Base-by-base conservation (phyloP, 148 eudicot genomes). In the Chenopodium suecicum region DNA sequence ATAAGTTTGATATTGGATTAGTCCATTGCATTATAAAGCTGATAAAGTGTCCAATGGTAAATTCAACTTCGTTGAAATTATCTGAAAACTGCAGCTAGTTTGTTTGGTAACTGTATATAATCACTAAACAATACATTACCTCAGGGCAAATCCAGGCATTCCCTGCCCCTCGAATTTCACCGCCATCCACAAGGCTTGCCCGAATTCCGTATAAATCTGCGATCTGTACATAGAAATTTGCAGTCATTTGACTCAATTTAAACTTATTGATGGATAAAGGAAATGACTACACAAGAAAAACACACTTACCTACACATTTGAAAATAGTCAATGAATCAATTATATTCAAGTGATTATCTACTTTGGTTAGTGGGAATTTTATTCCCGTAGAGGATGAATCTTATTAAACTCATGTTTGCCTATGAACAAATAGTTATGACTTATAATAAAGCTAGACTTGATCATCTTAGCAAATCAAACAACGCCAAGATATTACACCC, bases 151-250 rank as follows among this genome's bases (percentile, higher is more conserved):
- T 89, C 99, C 99, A 95, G 58, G 97, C 98, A 83, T 95, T 95
- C 82, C 99, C 99, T 46, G 99, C 99, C 82, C 99, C 99, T 75
- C 99, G 98, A 88, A 95, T 93, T 87, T 95, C 99, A 82, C 99
- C 99, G 68, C 99, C 99, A 86, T 95, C 99, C 84, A 95, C 90
- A 77, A 95, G 94, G 84, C 90, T 90, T 34, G 98, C 99, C 86
- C 99, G 86, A 76, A 95, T 94, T 85, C 99, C 99, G 84, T 95
- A 95, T 87, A 95, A 88, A 85, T 95, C 99, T 75, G 99, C 98
- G 84, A 95, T 92, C 99, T 95, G 93, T 46, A 70, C 64, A 84
- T 13, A 34, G 8, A 72, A 60, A 72, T 41, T 63, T 22, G 31
- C 6, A 65, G 32, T 74, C 64, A 48, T 58, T 70, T 50, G 41